phyloP scores from a whole-genome alignment of 495 filamentous ascomycete species.

The Acidiella bohemica region DNA sequence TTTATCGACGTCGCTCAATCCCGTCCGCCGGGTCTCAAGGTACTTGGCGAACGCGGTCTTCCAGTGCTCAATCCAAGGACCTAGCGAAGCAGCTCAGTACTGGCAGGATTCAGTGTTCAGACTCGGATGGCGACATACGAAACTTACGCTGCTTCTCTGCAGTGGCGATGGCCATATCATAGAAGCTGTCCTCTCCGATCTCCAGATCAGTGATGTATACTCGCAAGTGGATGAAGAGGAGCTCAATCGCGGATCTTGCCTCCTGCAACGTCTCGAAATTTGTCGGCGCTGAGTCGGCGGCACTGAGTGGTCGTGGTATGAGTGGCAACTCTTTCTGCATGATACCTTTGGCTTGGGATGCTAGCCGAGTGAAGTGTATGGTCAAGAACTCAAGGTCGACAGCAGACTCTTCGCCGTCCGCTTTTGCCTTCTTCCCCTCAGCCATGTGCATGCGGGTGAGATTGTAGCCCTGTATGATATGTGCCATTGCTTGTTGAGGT shows the following conservation, averaged over 20 bases:
- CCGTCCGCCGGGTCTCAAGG: slow-evolving; percentile 1
- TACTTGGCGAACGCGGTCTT: slow-evolving; percentile 8
- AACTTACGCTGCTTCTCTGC: slow-evolving; percentile 13
- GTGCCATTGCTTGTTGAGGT: slow-evolving; percentile 13
- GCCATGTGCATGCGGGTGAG: slow-evolving; percentile 6
- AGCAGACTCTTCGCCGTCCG: slow-evolving; percentile 5
- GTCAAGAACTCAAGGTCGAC: slow-evolving; percentile 13
- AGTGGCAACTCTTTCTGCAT: slow-evolving; percentile 8
- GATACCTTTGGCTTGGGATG: slow-evolving; percentile 9
- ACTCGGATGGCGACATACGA: no score
- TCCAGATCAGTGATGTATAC: slow-evolving; percentile 12
- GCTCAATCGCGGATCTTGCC: slow-evolving; percentile 8
- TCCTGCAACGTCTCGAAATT: slow-evolving; percentile 7
- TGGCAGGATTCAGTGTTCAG: no score
- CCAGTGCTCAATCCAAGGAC: slow-evolving; percentile 11
- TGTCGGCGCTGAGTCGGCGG: slow-evolving; percentile 1
- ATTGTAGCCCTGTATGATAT: slow-evolving; percentile 11
- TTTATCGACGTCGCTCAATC: not conserved
- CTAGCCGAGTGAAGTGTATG: slow-evolving; percentile 6
- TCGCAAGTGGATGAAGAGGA: slow-evolving; percentile 9
- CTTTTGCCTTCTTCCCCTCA: slow-evolving; percentile 1
- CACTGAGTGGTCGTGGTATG: not conserved
- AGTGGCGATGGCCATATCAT: slow-evolving; percentile 12
- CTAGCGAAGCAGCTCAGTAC: no score
- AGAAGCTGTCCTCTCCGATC: slow-evolving; percentile 14